Base-by-base conservation (phyloP, 768 basidiomycete genomes). In the Phlegmacium glaucopus region DNA sequence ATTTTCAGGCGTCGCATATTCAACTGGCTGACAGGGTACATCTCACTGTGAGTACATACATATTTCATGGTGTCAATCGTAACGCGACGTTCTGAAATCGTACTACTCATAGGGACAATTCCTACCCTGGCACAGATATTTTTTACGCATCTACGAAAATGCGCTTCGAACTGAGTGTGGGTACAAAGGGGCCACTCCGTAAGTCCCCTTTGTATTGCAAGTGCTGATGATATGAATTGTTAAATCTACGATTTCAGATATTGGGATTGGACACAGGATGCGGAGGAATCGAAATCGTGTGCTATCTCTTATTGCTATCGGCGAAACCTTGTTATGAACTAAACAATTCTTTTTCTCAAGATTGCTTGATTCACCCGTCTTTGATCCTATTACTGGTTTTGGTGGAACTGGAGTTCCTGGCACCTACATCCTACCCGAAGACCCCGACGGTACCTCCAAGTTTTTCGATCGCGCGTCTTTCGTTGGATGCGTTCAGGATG, bases 241-340 rank as follows among this genome's bases (percentile, higher is more conserved):
- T 27, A 7, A 27, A 44, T 18, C 6, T 11, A 16, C n/a, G 39
- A 29, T 5, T 26, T 26, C 26, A 72, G 71, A 6, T 72, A 70
- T 36, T 75, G 71, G 71, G 63, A 72, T 41, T 72, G 70, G 70
- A 66, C 65, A 4, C 57, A 52, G 22, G 72, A 73, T 44, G 57
- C 62, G 1, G 65, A 69, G 40, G 53, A 40, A 18, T 52, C 44
- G 9, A 26, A 47, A 15, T 50, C 52, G 63, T 65, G 47, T 45
- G 57, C 54, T 3, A 22, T 6, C 11, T 6, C 11, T 26, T 46
- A 36, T 17, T n/a, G 4, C n/a, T 4, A 5, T 9, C 9, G 7
- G 22, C 9, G 38, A 13, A 25, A 6, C 9, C 32, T 40, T 28
- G 29, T 32, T 29, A 10, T 9, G 36, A 37, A 27, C 17, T 48